Base-by-base conservation (phyloP, 2,329 filamentous ascomycete species). In the Botrytis squamosa region DNA sequence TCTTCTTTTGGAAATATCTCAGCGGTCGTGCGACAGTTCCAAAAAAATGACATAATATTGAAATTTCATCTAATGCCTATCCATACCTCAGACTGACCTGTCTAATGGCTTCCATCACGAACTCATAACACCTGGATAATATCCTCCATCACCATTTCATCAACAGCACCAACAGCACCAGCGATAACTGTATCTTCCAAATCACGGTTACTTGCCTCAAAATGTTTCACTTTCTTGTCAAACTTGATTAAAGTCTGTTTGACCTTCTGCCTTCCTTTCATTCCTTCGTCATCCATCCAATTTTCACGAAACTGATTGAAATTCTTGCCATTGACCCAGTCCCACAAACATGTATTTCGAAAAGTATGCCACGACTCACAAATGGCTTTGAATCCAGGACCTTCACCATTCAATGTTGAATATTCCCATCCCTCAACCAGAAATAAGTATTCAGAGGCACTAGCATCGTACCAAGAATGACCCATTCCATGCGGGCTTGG, bases 351-450 rank as follows among this genome's bases (percentile, higher is more conserved):
- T 20, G 64, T 67, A 25, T 67, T n/a, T 9, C 36, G 33, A 38
- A 67, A 67, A 8, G 64, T 52, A 36, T 67, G 33, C 64, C 64
- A 67, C 7, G 44, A 67, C n/a, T 67, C 33, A 52, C 33, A 67
- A 6, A 38, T 67, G 29, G 64, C 64, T 16, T 38, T n/a, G 12
- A 52, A 67, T 14, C 64, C 64, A 12, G 33, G 44, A 38, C 33
- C 64, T 1, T 67, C 12, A 12, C 44, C 64, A 38, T 52, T 49
- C 9, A 67, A 4, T 7, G 64, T 67, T 38, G 33, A 18, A 18
- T 25, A 38, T 33, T 52, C 44, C 44, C 64, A 67, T 52, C 25
- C n/a, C 1, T 67, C 44, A 20, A 67, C 64, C 33, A 52, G 18
- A 4, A n/a, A 38, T 9, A 67, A 16, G 16, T 67, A 67, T 18